Evolutionary conservation across 1,284 basidiomycete genomes (phyloP).

Genomic region (Cryptococcus maquisensis): DNA sequence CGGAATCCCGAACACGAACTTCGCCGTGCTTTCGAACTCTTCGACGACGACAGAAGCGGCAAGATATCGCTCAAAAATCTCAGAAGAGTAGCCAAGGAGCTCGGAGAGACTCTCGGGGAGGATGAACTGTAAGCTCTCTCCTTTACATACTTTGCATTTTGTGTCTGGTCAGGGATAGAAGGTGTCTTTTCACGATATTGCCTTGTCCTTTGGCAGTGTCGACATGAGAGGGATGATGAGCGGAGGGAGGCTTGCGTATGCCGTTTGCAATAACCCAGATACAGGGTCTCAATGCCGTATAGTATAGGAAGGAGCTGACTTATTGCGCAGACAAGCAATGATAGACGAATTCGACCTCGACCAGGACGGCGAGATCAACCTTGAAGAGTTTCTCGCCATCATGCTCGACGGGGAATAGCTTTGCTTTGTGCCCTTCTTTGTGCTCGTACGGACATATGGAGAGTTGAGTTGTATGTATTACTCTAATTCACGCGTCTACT

Average conservation of each 20-base stretch:
- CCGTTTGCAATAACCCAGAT: no score
- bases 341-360: conserved; percentile 99
- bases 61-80: conserved; percentile 91
- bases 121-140: conserved; percentile 79
- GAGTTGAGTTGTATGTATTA: not conserved
- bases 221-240: no score
- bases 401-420: conserved; percentile 84
- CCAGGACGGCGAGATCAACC: conserved; percentile 95
- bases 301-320: not conserved
- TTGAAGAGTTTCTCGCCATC: conserved; percentile 61
- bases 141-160: not conserved
- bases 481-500: no score
- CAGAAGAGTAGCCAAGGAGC: conserved; percentile 90
- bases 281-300: no score
- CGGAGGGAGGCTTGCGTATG: no score
- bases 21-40: conserved; percentile 87
- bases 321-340: conserved; percentile 84
- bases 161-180: no score
- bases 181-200: no score
- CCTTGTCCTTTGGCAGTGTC: no score
- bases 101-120: conserved; percentile 92
- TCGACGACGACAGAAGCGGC: conserved; percentile 93
- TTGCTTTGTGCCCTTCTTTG: not conserved
- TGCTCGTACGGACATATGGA: not conserved
- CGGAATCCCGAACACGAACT: conserved; percentile 97